Evolutionary conservation across 1,139 yeast species (phyloP), one percentile per base, ranked within the genome.

Genomic region (Pneumocystis jirovecii): DNA sequence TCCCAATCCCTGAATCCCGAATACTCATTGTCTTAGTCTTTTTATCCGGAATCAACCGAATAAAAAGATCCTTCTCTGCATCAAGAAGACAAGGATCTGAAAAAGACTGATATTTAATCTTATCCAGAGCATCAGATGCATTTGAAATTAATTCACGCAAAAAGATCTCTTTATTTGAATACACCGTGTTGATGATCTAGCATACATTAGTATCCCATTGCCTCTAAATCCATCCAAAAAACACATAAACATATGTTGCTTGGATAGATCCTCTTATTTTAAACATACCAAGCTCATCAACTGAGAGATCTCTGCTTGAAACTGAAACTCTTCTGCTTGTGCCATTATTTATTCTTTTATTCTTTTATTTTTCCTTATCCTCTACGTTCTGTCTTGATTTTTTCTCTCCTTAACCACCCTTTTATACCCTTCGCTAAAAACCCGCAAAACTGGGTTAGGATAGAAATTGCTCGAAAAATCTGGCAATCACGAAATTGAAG

Each of bases 241-340:
- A 6, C 40, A 37, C 3, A 42, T 60, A 12, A 25, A 40, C 31
- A 42, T 17, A 37, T 25, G 10, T 3, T 10, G 6, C 19, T 37
- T n/a, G 15, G 19, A 60, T 10, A 60, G 17, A 19, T 25, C 25
- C 29, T 15, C 25, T 60, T 21, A 19, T 60, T 10, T 60, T 40
- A 17, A 40, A 40, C 62, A 25, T 60, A 42, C 62, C 35, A 93
- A 86, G 79, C 97, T 89, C 97, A 95, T 88, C 85, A 95, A 85
- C 96, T 93, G 98, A 86, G 97, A 88, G 80, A 93, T 95, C 90
- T 93, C 99, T 85, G 99, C 99, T 79, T 96, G 96, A 82, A 93
- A 93, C 83, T 93, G 98, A 66, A 65, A 65, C 39, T 65, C 64
- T 61, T 66, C 68, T 21, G 63, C 82, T 50, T 50, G 57, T 50